phyloP scores from a whole-genome alignment of 805 yeast genomes.

The Kregervanrija fluxuum region DNA sequence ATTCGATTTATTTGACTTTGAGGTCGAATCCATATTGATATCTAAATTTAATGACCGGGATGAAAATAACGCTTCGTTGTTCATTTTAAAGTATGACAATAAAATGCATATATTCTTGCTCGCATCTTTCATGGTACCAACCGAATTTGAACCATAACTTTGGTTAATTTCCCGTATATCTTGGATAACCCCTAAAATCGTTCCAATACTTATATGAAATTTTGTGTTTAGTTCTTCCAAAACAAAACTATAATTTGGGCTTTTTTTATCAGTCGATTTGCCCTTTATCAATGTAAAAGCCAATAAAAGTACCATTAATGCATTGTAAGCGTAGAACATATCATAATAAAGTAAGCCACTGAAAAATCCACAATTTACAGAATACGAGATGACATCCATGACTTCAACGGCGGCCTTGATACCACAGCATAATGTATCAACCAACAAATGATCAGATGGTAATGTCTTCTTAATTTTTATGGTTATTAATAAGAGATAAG shows the following conservation, averaged over 20 bases:
- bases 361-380: conserved; percentile 9
- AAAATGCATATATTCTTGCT: conserved; percentile 27
- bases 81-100: conserved; percentile 11
- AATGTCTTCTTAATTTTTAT: conserved; percentile 18
- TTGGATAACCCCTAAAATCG: conserved; percentile 11
- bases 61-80: neutral
- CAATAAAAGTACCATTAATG: conserved; percentile 28
- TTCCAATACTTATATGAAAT: conserved; percentile 6
- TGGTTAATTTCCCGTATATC: conserved; percentile 12
- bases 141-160: conserved; percentile 13
- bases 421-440: conserved; percentile 26
- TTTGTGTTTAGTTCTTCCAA: conserved; percentile 3
- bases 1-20: too few species aligned
- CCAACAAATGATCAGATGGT: conserved; percentile 22
- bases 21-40: too few species aligned
- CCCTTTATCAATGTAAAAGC: conserved; percentile 22
- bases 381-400: conserved; percentile 19
- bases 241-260: conserved; percentile 6
- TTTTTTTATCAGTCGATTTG: conserved; percentile 3
- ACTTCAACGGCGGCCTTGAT: conserved; percentile 26
- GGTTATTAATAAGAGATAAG: conserved; percentile 26
- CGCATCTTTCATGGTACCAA: conserved; percentile 26
- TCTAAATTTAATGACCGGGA: too few species aligned
- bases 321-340: conserved; percentile 30
- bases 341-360: conserved; percentile 31